These are phyloP conservation scores for Picea sitchensis DNA, from an alignment of 75 land plant species.

Conservation along the genomic window DNA sequence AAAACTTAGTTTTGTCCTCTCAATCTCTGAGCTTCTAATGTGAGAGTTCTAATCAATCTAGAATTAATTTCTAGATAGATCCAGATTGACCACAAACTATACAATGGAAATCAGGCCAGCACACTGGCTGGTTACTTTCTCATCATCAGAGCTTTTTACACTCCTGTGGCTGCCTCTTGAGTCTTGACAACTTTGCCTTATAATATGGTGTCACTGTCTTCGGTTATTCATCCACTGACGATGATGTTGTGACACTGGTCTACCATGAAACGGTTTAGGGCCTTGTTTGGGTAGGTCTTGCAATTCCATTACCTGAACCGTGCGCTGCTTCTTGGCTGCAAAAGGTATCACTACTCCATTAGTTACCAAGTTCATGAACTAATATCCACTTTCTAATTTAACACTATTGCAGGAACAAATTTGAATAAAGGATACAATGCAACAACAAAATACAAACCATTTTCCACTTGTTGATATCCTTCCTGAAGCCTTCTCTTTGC, in stretches of 20 bases:
- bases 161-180: no score
- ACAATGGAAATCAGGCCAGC: no score
- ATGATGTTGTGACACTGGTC: constrained; percentile 10
- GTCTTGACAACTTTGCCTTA: no score
- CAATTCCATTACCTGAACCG: constrained; percentile 81
- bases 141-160: no score
- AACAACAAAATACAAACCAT: constrained; percentile 40
- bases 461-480: constrained; percentile 74
- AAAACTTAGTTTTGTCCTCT: neutral
- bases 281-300: constrained; percentile 70
- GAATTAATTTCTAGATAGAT: no score
- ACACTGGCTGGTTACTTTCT: no score
- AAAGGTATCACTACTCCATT: neutral
- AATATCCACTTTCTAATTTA: neutral
- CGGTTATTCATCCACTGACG: constrained; percentile 7
- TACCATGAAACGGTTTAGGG: neutral
- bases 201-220: neutral
- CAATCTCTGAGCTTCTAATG: neutral
- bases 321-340: constrained; percentile 89
- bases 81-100: no score
- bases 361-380: neutral
- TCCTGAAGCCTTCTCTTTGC: constrained; percentile 84
- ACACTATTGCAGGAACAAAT: neutral
- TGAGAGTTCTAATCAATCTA: no score
- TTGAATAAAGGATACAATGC: neutral